Evolutionary conservation across 176 grass and related monocot species (phyloP), one percentile per base, ranked within the genome.

Genomic region (Secale cereale): DNA sequence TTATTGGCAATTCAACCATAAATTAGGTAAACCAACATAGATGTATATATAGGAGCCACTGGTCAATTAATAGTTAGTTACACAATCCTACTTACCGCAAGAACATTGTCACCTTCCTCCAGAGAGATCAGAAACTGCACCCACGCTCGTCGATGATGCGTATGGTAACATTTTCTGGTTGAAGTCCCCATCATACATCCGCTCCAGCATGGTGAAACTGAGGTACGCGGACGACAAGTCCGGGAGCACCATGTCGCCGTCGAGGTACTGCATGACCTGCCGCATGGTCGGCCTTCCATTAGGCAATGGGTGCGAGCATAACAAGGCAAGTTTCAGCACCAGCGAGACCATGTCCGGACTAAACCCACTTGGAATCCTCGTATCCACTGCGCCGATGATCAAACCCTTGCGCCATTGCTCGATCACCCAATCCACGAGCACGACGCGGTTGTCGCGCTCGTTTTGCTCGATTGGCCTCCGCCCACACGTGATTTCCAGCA

Each of bases 251-350:
- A 48, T n/a, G 1, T 87, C 66, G 3, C 82, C 88, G n/a, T 90
- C 54, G 40, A 93, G 79, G 75, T 72, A 88, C 57, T 86, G 69
- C 40, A 64, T 76, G 85, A 90, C 83, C 36, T 83, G 79, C 50
- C 82, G 56, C 68, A 91, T 91, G 32, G 79, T 86, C 9, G 88
- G 91, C 61, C 91, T 88, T 1, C 66, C 50, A 5, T 13, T 28
- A 2, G 88, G 88, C 16, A 83, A 73, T 1, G 91, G 84, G 5
- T 90, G 88, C 11, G 85, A 90, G 74, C 88, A 93, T 13, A 90
- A 7, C 30, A 93, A 6, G 2, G 88, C 91, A 31, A 93, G 77
- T 26, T 80, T 81, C 4, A 90, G 79, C 4, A 84, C 86, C 9
- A 88, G 32, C 10, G 65, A 60, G 20, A 88, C 70, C 59, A 90